phyloP scores from a whole-genome alignment of 768 basidiomycete species.

The Suillus clintonianus region DNA sequence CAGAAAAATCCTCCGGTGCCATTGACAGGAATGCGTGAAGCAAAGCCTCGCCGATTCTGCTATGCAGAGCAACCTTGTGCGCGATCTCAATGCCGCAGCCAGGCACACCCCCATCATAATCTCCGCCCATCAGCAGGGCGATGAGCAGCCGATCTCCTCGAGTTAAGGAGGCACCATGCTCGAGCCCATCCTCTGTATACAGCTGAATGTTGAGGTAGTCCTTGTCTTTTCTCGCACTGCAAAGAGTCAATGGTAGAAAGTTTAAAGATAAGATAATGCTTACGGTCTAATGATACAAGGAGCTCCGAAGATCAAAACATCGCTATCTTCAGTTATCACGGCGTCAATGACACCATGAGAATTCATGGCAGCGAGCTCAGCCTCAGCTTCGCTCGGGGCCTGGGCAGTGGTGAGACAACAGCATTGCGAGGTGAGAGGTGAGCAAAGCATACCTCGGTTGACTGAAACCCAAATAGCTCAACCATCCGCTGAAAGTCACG shows the following conservation, averaged over 20 bases:
- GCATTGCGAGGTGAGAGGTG: not conserved
- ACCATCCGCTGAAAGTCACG: not conserved
- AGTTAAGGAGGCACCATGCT: not conserved
- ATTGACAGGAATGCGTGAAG: not conserved
- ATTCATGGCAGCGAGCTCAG: constrained; percentile 10
- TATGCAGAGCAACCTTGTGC: not conserved
- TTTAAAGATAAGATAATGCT: too few relatives aligned
- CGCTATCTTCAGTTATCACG: constrained; percentile 41
- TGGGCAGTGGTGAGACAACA: not conserved
- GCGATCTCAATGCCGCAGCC: constrained; percentile 3
- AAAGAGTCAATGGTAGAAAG: too few relatives aligned
- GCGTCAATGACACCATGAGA: constrained; percentile 34
- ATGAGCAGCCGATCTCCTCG: not conserved
- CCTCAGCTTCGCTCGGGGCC: constrained; percentile 12
- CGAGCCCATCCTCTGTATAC: not conserved
- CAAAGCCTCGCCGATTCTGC: not conserved
- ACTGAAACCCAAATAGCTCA: not conserved
- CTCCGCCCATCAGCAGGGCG: not conserved
- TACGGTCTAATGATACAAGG: not conserved
- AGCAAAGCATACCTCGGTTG: not conserved
- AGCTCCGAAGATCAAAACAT: constrained; percentile 40
- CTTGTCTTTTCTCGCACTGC: too few relatives aligned
- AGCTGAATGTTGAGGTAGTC: not conserved
- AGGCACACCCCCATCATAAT: not conserved
- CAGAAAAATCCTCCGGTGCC: not conserved